Evolutionary conservation across 2,329 filamentous ascomycete genomes (phyloP).

Genomic region (Nemania bipapillata): DNA sequence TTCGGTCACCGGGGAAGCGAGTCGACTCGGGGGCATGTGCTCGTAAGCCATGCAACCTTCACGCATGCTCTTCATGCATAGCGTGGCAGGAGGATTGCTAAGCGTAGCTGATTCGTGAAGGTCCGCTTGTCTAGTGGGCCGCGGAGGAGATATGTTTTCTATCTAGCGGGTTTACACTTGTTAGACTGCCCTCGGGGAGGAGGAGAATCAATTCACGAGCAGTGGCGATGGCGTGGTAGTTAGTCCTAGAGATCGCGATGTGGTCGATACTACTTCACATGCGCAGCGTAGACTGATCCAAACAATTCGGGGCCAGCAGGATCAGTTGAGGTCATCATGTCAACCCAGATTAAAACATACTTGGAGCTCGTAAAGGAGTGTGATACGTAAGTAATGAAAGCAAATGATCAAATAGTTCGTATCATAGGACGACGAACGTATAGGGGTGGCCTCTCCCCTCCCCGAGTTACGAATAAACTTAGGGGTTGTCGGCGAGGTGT

Average conservation of each 20-base stretch:
- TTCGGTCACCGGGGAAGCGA: conserved; percentile 1
- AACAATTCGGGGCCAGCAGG: not conserved
- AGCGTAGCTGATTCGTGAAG: not conserved
- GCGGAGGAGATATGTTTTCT: not conserved
- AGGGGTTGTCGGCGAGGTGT: not conserved
- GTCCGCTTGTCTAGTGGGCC: not conserved
- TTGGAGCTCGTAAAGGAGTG: conserved; percentile 14
- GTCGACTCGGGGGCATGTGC: not conserved
- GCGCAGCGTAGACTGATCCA: not conserved
- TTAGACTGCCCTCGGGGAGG: not conserved
- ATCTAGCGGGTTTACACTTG: not conserved
- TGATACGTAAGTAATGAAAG: conserved; percentile 18
- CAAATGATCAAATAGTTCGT: not conserved
- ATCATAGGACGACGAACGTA: not conserved
- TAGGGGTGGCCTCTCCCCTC: not conserved
- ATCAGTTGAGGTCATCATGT: not conserved
- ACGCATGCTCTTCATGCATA: not conserved
- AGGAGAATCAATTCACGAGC: not conserved
- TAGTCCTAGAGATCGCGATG: not conserved
- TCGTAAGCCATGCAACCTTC: not conserved
- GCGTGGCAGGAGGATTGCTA: not conserved
- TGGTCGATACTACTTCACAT: not conserved
- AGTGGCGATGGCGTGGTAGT: not conserved
- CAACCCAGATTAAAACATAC: not conserved
- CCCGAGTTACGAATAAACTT: not conserved